phyloP scores from a whole-genome alignment of 495 filamentous ascomycete genomes.

The Neurospora sublineolata region DNA sequence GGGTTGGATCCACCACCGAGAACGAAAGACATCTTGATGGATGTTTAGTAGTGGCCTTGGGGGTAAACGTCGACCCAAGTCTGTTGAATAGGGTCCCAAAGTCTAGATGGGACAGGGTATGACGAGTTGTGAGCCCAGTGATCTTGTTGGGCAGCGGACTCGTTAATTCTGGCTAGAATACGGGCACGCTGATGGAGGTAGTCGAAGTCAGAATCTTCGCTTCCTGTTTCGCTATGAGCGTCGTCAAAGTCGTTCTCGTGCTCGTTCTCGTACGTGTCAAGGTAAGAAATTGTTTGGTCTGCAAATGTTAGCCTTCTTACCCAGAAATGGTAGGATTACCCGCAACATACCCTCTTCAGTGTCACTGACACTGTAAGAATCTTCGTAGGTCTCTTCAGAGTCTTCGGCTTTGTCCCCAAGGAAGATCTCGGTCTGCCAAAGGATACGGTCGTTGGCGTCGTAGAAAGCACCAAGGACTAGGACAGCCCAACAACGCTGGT shows the following conservation, averaged over 20 bases:
- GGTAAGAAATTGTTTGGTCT: neutral
- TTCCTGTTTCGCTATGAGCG: neutral
- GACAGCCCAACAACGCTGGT: slow-evolving; percentile 16
- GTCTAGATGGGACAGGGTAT: neutral
- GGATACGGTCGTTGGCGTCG: neutral
- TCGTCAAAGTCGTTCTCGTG: neutral
- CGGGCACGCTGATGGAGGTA: neutral
- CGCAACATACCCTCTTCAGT: neutral
- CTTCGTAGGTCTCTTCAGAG: neutral
- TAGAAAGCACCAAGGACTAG: slow-evolving; percentile 17
- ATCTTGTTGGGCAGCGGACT: neutral
- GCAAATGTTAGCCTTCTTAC: neutral
- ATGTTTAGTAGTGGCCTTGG: neutral
- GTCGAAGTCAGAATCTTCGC: neutral
- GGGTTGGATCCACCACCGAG: slow-evolving; percentile 16
- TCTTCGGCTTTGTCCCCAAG: neutral
- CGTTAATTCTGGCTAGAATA: neutral
- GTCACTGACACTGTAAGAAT: neutral
- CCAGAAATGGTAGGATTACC: neutral
- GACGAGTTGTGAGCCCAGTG: neutral
- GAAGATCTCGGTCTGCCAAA: neutral
- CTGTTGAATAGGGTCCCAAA: neutral
- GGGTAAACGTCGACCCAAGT: neutral
- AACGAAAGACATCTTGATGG: slow-evolving; percentile 4
- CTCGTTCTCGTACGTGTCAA: neutral